These are phyloP conservation scores for Hawksworthiomyces lignivorus DNA, from an alignment of 2,329 filamentous ascomycete genomes.

Conservation along the genomic window DNA sequence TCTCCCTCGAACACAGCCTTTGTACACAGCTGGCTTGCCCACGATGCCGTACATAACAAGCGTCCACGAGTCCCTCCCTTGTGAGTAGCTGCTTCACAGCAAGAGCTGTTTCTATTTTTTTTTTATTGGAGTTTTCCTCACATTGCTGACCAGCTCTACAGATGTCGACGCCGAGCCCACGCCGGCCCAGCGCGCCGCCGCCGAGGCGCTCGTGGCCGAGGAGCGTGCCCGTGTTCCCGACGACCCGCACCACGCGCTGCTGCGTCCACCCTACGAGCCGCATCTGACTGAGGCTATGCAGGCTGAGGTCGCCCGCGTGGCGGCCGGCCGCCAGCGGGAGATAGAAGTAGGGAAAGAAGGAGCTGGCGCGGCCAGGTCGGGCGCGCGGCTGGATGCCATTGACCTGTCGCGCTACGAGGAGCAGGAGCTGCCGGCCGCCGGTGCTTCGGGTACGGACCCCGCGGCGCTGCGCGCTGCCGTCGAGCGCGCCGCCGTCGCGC, in stretches of 20 bases:
- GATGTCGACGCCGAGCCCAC: slow-evolving; percentile 76
- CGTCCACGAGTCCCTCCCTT: slow-evolving; percentile 73
- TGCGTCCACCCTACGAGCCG: slow-evolving; percentile 44
- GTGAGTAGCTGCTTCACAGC: slow-evolving; percentile 43
- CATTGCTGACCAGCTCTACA: too few relatives aligned
- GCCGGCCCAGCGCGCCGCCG: slow-evolving; percentile 52
- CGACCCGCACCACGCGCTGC: slow-evolving; percentile 47
- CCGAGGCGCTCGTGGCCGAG: slow-evolving; percentile 59
- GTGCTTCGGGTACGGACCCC: too few relatives aligned
- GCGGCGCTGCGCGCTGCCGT: slow-evolving; percentile 57
- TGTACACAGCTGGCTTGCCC: too few relatives aligned
- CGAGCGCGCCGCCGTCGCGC: too few relatives aligned
- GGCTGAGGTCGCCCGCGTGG: slow-evolving; percentile 61
- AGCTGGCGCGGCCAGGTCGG: too few relatives aligned
- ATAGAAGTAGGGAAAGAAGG: too few relatives aligned
- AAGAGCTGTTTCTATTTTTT: slow-evolving; percentile 15
- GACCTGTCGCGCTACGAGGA: slow-evolving; percentile 80
- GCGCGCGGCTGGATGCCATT: too few relatives aligned
- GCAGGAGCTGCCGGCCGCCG: too few relatives aligned
- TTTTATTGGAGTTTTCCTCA: slow-evolving; percentile 13
- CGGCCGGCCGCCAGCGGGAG: too few relatives aligned
- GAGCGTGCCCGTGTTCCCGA: slow-evolving; percentile 45
- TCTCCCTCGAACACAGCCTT: too few relatives aligned
- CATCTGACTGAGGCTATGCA: slow-evolving; percentile 59
- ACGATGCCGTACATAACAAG: slow-evolving; percentile 61